Evolutionary conservation across 2,329 filamentous ascomycete genomes (phyloP), one percentile per base, ranked within the genome.

Genomic region (Paecilomyces sp.): DNA sequence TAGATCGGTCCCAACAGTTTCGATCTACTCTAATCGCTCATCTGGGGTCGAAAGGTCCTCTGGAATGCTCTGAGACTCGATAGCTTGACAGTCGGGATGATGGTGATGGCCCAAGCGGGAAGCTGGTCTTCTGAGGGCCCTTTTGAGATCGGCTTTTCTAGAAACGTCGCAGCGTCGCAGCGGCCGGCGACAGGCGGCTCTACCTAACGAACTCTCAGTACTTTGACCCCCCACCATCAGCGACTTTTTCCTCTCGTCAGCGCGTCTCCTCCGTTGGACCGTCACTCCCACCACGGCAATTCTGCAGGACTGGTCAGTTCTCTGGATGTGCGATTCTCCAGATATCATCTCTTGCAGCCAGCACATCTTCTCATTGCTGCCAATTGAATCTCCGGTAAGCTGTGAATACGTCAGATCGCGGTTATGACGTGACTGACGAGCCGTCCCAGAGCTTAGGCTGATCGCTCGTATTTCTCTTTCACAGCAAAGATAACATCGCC

Each of bases 21-120:
- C n/a, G 13, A 47, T 47, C 41, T 47, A 18, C 8, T 18, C 18
- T 22, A 22, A 8, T 9, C n/a, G 7, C 18, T 5, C 15, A 47
- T 47, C 41, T 47, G 41, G 41, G n/a, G 41, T 47, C 18, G 41
- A 33, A 28, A 28, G 3, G 25, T 28, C 25, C 25, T 28, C 25
- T 28, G 25, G 25, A 6, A 6, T 31, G 30, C 30, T 31, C 36
- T n/a, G 36, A 41, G 36, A 22, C 2, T 18, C n/a, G 7, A 9
- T 47, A 47, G 41, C n/a, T 22, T 47, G 41, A 47, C n/a, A 9
- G n/a, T 47, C n/a, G 41, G 41, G n/a, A n/a, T 12, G n/a, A 41
- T 28, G 25, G 3, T n/a, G 60, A 63, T 63, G 65, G 65, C 64
- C 64, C 64, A 66, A 59, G 63, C 62, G 62, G 64, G 64, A 63